phyloP scores from a whole-genome alignment of 768 basidiomycete species.

The Tremella fuciformis region DNA sequence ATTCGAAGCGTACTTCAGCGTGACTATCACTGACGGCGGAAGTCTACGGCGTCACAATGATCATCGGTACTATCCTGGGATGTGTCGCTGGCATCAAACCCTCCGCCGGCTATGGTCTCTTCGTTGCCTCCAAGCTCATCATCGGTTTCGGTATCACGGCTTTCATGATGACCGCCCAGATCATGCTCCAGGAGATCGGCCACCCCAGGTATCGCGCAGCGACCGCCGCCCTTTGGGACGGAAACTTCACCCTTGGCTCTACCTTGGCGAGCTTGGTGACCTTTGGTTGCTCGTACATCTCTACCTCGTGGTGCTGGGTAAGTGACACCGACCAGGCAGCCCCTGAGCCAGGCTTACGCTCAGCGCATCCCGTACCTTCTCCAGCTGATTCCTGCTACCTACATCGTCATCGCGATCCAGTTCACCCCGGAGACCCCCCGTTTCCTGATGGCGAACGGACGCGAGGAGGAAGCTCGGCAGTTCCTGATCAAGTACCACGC shows the following conservation, averaged over 20 bases:
- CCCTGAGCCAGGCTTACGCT: neutral
- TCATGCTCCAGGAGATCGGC: constrained; percentile 5
- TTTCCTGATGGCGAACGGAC: constrained; percentile 28
- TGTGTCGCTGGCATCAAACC: neutral
- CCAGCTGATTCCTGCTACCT: neutral
- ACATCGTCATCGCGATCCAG: constrained; percentile 1
- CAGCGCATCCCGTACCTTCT: neutral
- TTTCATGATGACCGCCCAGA: neutral
- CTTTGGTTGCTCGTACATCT: constrained; percentile 4
- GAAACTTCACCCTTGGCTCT: neutral
- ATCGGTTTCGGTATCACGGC: constrained; percentile 1
- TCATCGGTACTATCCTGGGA: constrained; percentile 4
- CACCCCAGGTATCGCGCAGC: constrained; percentile 3
- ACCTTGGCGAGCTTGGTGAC: neutral
- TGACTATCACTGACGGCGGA: too few relatives aligned
- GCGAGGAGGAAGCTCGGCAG: constrained; percentile 63
- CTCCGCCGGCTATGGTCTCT: constrained; percentile 1
- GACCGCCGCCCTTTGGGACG: neutral
- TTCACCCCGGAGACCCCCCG: constrained; percentile 6
- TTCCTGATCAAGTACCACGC: constrained; percentile 66
- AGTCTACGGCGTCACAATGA: neutral
- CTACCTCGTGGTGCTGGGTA: neutral
- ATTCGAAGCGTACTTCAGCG: too few relatives aligned
- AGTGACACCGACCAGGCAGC: neutral
- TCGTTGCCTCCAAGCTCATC: constrained; percentile 2